Base-by-base conservation (phyloP, 306 rosid species). In the Castanea mollissima region DNA sequence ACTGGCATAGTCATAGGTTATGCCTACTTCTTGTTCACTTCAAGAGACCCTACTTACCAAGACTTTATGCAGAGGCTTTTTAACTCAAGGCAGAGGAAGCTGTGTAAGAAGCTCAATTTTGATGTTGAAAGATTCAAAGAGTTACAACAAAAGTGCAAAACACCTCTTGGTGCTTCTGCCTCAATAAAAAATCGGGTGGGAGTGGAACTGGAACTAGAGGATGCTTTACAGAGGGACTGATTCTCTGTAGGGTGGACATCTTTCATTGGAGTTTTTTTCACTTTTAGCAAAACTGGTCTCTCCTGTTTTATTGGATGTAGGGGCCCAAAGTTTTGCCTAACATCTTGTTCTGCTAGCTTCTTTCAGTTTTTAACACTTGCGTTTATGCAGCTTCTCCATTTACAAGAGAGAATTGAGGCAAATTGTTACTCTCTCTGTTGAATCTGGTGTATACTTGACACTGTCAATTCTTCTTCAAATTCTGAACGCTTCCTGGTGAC, bases 1-100 rank as follows among this genome's bases (percentile, higher is more conserved):
- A 38, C 86, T 25, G 92, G 98, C 78, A 74, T 96, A 74, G 90
- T 94, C 41, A 74, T 93, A n/a, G 93, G 99, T 55, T 96, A 96
- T 87, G 90, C 94, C 46, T 96, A 96, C 92, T 96, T 93, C 46
- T 71, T 96, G n/a, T 44, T 89, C 84, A 96, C 99, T 74, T 91
- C 97, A 55, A 90, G 99, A 71, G 99, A 93, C 87, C 99, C 97
- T 23, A 88, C 96, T 20, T 96, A 96, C 89, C 97, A 85, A 73
- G 99, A 93, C 77, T 78, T 96, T 55, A 84, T 88, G 92, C 89
- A 93, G 91, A 93, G 96, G 77, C 99, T 96, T 20, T 91, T 93
- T 70, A 73, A 88, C 56, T 84, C 92, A 57, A 88, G 96, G 85
- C 98, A 89, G 84, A 93, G 90, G 91, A 93, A 90, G 85, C 88